Conservation (phyloP, 441 rosid species). For the Geranium incanum region DNA sequence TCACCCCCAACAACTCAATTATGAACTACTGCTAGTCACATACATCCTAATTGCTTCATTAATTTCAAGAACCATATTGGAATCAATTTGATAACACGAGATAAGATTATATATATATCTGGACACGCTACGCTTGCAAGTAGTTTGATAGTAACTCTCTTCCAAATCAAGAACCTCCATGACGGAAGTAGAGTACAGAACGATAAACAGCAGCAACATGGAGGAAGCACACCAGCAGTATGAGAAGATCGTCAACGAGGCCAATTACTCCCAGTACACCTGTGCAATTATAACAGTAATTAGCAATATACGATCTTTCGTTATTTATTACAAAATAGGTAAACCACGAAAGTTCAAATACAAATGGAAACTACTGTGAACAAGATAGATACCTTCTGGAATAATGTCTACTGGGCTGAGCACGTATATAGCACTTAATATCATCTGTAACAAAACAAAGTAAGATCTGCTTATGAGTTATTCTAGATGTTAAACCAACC, state of each 20-base stretch:
- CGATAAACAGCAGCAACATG: conserved; percentile 80
- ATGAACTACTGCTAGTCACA: too few relatives aligned
- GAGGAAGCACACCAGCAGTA: conserved; percentile 55
- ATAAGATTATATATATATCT: too few relatives aligned
- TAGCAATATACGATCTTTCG: too few relatives aligned
- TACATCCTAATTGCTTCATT: too few relatives aligned
- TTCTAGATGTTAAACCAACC: too few relatives aligned
- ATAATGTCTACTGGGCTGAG: conserved; percentile 75
- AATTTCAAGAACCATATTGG: too few relatives aligned
- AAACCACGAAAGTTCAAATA: too few relatives aligned
- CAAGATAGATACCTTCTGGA: conserved; percentile 56
- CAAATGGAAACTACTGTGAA: not conserved
- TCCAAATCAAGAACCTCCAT: conserved; percentile 45
- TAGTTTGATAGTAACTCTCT: too few relatives aligned
- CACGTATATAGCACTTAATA: conserved; percentile 52
- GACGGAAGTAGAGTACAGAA: conserved; percentile 65
- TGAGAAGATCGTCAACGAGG: conserved; percentile 62
- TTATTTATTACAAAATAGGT: conserved; percentile 5
- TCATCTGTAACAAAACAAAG: conserved; percentile 41
- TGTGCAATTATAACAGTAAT: conserved; percentile 17
- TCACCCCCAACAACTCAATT: too few relatives aligned
- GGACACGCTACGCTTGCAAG: too few relatives aligned
- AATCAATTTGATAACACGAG: too few relatives aligned
- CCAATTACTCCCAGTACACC: conserved; percentile 68
- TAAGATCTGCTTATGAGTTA: conserved; percentile 1